A percentile compares a stretch with the other conserved stretches of the same genome.
Conservation (phyloP, 257 asterid species). For the Jasminum sambac region DNA sequence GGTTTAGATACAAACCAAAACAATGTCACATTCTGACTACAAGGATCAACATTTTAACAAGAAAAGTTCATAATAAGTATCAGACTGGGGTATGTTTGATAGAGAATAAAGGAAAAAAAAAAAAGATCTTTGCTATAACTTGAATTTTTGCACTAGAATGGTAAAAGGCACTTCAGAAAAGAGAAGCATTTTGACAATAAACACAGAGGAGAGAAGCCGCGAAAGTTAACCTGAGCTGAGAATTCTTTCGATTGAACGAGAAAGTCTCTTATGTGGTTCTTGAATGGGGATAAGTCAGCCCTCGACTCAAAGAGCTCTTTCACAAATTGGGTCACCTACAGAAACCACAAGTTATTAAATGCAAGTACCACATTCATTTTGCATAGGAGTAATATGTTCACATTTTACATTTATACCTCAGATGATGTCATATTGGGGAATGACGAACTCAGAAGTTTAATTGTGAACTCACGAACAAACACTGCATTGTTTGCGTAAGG, state of each 20-base stretch:
- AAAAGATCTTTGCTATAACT: too few relatives aligned
- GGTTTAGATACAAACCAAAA: not conserved
- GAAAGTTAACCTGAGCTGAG: conserved; percentile 80
- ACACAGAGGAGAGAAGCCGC: conserved; percentile 1
- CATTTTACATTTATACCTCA: conserved; percentile 54
- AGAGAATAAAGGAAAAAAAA: too few relatives aligned
- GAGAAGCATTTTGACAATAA: conserved; percentile 12
- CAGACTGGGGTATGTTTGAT: too few relatives aligned
- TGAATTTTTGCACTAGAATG: not conserved
- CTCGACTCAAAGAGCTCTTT: conserved; percentile 80
- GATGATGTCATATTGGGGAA: conserved; percentile 92
- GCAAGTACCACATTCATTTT: conserved; percentile 1
- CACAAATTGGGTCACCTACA: conserved; percentile 88
- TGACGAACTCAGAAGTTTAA: conserved; percentile 81
- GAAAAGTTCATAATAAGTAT: not conserved
- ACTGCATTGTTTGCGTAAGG: conserved; percentile 69
- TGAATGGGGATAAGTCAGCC: conserved; percentile 64
- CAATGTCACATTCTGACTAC: not conserved
- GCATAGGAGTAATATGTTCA: not conserved
- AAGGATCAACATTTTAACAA: not conserved
- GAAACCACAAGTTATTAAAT: conserved; percentile 7
- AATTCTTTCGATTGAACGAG: conserved; percentile 96
- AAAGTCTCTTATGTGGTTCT: conserved; percentile 86
- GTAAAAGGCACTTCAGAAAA: not conserved
- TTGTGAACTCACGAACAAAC: conserved; percentile 83